Evolutionary conservation across 768 basidiomycete genomes (phyloP).

Genomic region (Trametes punicea): DNA sequence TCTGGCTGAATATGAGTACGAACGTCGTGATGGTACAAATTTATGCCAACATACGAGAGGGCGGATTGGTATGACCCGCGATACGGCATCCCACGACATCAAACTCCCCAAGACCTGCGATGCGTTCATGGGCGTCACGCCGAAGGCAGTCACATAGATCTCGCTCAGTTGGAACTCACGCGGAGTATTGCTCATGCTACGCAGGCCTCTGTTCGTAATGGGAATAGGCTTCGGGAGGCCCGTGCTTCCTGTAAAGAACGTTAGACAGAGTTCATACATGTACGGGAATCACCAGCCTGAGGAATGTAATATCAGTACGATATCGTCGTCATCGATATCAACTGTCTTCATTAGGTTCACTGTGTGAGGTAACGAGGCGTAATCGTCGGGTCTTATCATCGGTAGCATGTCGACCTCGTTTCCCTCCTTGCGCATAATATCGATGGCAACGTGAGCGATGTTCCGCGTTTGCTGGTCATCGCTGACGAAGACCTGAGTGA

Average conservation of each 20-base stretch:
- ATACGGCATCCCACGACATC: not conserved
- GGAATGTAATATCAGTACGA: not conserved
- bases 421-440: not conserved
- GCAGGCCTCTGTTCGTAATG: not conserved
- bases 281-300: not conserved
- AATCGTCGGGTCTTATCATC: not conserved
- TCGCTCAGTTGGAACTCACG: too few relatives aligned
- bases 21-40: not conserved
- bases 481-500: slow-evolving; percentile 23
- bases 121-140: too few relatives aligned
- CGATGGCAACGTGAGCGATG: not conserved
- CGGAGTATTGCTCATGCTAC: not conserved
- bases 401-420: not conserved
- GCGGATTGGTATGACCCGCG: not conserved
- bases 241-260: not conserved
- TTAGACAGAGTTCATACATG: not conserved
- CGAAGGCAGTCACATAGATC: too few relatives aligned
- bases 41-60: not conserved
- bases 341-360: not conserved
- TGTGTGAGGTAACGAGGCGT: not conserved
- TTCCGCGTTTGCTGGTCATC: slow-evolving; percentile 15
- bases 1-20: not conserved
- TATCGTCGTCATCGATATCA: not conserved
- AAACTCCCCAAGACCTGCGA: not conserved
- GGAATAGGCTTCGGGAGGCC: not conserved